Percentiles rank a stretch among this genome's conserved stretches.
phyloP scores from a whole-genome alignment of 2,329 filamentous ascomycete genomes.

The Erysiphe pulchra region DNA sequence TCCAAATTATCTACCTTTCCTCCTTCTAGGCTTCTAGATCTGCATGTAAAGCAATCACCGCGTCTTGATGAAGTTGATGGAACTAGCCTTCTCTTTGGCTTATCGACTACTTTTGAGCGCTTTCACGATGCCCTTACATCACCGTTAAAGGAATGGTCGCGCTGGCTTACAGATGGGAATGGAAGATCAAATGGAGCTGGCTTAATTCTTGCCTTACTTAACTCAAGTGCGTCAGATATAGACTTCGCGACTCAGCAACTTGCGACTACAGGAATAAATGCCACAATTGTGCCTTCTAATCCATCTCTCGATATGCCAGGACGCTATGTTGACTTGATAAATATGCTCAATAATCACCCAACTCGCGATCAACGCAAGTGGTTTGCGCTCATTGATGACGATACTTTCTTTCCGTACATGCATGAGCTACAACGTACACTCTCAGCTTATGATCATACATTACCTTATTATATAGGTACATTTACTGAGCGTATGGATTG shows the following conservation, averaged over 20 bases:
- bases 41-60: slow-evolving; percentile 16
- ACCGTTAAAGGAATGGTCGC: slow-evolving; percentile 30
- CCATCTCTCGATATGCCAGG: slow-evolving; percentile 29
- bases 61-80: slow-evolving; percentile 25
- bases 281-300: slow-evolving; percentile 28
- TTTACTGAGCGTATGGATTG: slow-evolving; percentile 13
- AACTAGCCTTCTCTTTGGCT: slow-evolving; percentile 31
- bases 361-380: slow-evolving; percentile 7
- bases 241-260: slow-evolving; percentile 22
- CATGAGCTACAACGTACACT: slow-evolving; percentile 12
- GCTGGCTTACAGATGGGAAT: slow-evolving; percentile 31
- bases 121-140: slow-evolving; percentile 25
- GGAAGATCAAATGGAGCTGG: slow-evolving; percentile 30
- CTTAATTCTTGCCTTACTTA: slow-evolving; percentile 26
- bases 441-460: slow-evolving; percentile 9
- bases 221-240: slow-evolving; percentile 24
- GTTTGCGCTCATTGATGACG: slow-evolving; percentile 13
- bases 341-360: slow-evolving; percentile 25
- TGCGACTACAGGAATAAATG: slow-evolving; percentile 24
- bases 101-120: slow-evolving; percentile 30
- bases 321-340: slow-evolving; percentile 28
- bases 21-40: slow-evolving; percentile 5
- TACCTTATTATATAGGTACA: slow-evolving; percentile 12
- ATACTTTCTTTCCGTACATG: slow-evolving; percentile 13
- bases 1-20: slow-evolving; percentile 4